Base-by-base conservation (phyloP, 768 basidiomycete species). In the Mycena alexandri region DNA sequence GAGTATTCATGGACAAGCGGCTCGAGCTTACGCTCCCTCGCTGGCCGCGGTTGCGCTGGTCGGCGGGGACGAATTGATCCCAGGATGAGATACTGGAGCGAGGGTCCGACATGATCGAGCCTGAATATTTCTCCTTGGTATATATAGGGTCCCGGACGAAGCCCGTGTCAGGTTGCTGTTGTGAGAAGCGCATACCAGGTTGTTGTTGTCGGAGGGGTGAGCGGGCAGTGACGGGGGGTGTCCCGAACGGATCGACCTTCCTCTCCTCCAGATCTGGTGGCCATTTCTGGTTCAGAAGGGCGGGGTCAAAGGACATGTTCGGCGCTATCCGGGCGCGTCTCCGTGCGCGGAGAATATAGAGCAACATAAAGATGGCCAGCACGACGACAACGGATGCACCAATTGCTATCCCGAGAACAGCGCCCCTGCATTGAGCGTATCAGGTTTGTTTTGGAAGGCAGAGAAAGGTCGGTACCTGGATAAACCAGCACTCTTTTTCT, bases 341-440 rank as follows among this genome's bases (percentile, higher is more conserved):
- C 47, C 84, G 75, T 67, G 84, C 79, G 54, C 81, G 79, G 58
- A 83, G 46, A 59, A 85, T 67, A 72, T 84, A 88, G 29, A 84
- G 55, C 16, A 79, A 70, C 79, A 87, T 81, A 21, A 78, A 75
- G n/a, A 86, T 44, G 13, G 76, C 77, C 21, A 86, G 72, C 6
- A 84, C 42, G n/a, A 78, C 73, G 13, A 86, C 73, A 10, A 81
- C 74, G 34, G 74, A 78, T n/a, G 81, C 81, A 38, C 80, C 84
- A 41, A 82, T 75, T 42, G 82, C 78, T 41, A 83, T 75, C 8
- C 85, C 85, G 54, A 89, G 84, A 57, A 86, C 78, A 12, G 83
- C 78, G 24, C 75, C 75, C 67, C 85, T 89, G 48, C 4, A 48
- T 52, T 61, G 13, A 24, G 9, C n/a, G 12, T 21, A 25, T 67